Conservation (phyloP, 495 filamentous ascomycete genomes). For the Neurospora sp. region DNA sequence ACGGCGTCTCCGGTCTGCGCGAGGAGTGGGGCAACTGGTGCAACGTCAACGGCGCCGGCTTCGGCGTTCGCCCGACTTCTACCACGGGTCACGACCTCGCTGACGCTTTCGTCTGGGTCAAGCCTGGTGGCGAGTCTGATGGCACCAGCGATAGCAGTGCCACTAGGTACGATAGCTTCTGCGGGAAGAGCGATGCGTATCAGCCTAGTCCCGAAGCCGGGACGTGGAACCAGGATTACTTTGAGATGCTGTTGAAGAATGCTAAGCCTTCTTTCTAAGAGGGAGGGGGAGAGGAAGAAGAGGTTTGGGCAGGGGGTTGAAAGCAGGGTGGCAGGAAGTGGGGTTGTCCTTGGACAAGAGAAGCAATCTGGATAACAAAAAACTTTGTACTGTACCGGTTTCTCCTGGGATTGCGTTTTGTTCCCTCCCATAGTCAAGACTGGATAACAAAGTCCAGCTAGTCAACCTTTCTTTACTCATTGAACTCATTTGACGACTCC, state of each 20-base stretch:
- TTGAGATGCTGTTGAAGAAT: constrained; percentile 58
- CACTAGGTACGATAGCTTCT: constrained; percentile 61
- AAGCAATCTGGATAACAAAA: not conserved
- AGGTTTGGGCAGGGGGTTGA: not conserved
- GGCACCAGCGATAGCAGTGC: constrained; percentile 57
- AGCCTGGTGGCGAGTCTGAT: constrained; percentile 76
- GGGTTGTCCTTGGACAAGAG: not conserved
- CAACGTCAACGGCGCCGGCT: constrained; percentile 67
- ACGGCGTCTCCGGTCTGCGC: constrained; percentile 59
- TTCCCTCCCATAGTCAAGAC: not conserved
- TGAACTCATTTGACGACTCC: not conserved
- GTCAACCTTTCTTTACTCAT: not conserved
- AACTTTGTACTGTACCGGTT: not conserved
- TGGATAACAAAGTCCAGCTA: not conserved
- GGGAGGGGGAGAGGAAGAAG: not conserved
- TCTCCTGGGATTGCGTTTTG: not conserved
- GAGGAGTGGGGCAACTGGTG: constrained; percentile 74
- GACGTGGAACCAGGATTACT: constrained; percentile 71
- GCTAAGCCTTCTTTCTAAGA: constrained; percentile 48
- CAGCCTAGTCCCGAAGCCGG: constrained; percentile 72
- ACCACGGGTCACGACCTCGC: constrained; percentile 50
- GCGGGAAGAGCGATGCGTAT: constrained; percentile 50
- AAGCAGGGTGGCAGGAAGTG: not conserved
- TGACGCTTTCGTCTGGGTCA: constrained; percentile 77
- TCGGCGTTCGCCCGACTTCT: constrained; percentile 59